These are phyloP conservation scores for Cyclotella distinguenda DNA, from an alignment of 108 stramenopile genomes.

Conservation along the genomic window DNA sequence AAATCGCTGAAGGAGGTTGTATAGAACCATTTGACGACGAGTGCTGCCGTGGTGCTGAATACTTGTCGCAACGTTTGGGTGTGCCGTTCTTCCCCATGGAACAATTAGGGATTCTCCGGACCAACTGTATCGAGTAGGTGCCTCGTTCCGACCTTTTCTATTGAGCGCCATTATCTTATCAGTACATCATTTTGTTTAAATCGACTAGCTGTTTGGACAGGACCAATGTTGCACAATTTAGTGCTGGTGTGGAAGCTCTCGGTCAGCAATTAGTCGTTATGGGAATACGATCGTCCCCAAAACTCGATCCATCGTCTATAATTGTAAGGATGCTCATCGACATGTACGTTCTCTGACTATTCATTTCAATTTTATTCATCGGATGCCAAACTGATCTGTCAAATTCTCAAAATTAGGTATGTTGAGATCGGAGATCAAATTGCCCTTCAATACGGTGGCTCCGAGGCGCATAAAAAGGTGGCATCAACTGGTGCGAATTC, in stretches of 20 bases:
- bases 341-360: conserved; percentile 50
- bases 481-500: conserved; percentile 65
- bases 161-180: no score
- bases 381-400: no score
- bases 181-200: neutral
- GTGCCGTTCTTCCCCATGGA: conserved; percentile 90
- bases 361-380: no score
- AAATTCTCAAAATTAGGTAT: no score
- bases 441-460: conserved; percentile 98
- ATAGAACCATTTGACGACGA: conserved; percentile 76
- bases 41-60: conserved; percentile 28
- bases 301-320: conserved; percentile 84
- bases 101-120: conserved; percentile 94
- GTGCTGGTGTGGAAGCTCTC: conserved; percentile 92
- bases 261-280: conserved; percentile 91
- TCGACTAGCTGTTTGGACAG: conserved; percentile 83
- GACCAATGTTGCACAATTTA: conserved; percentile 98
- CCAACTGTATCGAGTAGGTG: conserved; percentile 97
- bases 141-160: neutral
- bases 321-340: conserved; percentile 92
- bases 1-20: conserved; percentile 68
- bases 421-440: conserved; percentile 95
- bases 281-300: conserved; percentile 82
- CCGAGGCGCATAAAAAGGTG: conserved; percentile 97
- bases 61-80: conserved; percentile 63